These are phyloP conservation scores for Vitis rotundifolia DNA, from an alignment of 164 flowering plant genomes.

Conservation along the genomic window DNA sequence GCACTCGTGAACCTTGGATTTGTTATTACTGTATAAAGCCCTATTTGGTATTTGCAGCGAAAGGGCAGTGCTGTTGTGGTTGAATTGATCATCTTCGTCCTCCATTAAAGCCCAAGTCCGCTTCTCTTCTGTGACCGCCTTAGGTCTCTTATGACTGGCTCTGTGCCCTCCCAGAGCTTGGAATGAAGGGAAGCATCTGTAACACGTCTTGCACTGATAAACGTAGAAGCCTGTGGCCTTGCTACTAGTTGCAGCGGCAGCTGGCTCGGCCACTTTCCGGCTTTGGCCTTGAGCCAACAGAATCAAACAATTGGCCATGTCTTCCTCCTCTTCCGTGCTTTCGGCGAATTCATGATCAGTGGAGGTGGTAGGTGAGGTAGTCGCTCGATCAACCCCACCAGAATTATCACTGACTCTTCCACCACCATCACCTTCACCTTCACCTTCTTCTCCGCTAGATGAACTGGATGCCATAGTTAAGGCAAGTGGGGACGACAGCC, in stretches of 20 bases:
- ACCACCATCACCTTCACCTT: constrained; percentile 2
- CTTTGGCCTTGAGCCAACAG: constrained; percentile 42
- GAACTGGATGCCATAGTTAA: constrained; percentile 23
- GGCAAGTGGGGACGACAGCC: constrained; percentile 23
- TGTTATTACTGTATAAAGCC: constrained; percentile 2
- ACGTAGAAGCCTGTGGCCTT: background rate
- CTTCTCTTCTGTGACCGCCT: constrained; percentile 5
- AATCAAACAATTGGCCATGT: constrained; percentile 61
- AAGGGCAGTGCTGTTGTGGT: constrained; percentile 9
- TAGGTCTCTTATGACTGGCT: constrained; percentile 60
- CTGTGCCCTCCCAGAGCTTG: constrained; percentile 71
- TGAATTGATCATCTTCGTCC: background rate
- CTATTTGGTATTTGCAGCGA: constrained; percentile 30
- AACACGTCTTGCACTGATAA: constrained; percentile 62
- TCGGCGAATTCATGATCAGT: background rate
- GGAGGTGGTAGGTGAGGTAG: constrained; percentile 1
- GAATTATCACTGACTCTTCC: constrained; percentile 5
- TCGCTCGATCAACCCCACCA: background rate
- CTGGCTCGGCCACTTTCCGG: background rate
- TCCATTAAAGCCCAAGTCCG: background rate
- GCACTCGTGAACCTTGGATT: constrained; percentile 50
- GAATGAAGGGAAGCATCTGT: constrained; percentile 52
- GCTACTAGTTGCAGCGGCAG: constrained; percentile 1
- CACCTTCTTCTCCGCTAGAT: constrained; percentile 1
- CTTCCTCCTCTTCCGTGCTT: constrained; percentile 44